phyloP scores from a whole-genome alignment of 1,139 yeast species.

The Hyphopichia wangnamkhiaoensis region DNA sequence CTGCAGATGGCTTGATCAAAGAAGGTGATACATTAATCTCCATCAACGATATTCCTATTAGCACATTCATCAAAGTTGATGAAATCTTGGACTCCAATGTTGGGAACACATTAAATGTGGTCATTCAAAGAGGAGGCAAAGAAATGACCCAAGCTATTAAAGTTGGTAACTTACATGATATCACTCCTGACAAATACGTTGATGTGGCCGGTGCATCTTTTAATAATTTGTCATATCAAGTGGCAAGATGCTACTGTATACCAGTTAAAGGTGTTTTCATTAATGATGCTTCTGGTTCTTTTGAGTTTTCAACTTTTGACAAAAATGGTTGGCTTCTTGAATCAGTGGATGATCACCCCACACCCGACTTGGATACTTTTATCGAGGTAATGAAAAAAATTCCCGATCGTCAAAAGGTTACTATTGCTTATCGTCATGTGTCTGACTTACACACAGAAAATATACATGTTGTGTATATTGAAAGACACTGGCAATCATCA shows the following conservation, averaged over 20 bases:
- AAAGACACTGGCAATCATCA: constrained; percentile 81
- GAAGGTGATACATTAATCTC: constrained; percentile 88
- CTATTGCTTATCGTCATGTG: constrained; percentile 74
- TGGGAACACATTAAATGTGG: constrained; percentile 57
- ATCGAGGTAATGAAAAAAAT: constrained; percentile 74
- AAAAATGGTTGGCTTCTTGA: constrained; percentile 72
- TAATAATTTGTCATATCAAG: constrained; percentile 82
- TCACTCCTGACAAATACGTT: constrained; percentile 80
- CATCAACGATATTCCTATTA: constrained; percentile 63
- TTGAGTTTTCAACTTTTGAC: constrained; percentile 61
- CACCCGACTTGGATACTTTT: constrained; percentile 71
- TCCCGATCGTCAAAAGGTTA: constrained; percentile 75
- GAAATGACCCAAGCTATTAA: constrained; percentile 50
- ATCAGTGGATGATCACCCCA: constrained; percentile 71
- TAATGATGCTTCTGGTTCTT: constrained; percentile 78
- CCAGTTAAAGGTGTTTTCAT: constrained; percentile 85
- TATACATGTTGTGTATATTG: constrained; percentile 65
- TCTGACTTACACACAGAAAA: constrained; percentile 77
- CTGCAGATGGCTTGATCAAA: constrained; percentile 69
- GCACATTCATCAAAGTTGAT: constrained; percentile 80
- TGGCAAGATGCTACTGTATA: constrained; percentile 81
- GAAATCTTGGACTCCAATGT: constrained; percentile 76
- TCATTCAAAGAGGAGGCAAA: constrained; percentile 74
- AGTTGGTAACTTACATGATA: constrained; percentile 76
- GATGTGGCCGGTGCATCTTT: constrained; percentile 87